Percentiles rank a stretch among this genome's conserved stretches.
Evolutionary conservation across 2,329 filamentous ascomycete species (phyloP).

Genomic region (Verticillium longisporum): DNA sequence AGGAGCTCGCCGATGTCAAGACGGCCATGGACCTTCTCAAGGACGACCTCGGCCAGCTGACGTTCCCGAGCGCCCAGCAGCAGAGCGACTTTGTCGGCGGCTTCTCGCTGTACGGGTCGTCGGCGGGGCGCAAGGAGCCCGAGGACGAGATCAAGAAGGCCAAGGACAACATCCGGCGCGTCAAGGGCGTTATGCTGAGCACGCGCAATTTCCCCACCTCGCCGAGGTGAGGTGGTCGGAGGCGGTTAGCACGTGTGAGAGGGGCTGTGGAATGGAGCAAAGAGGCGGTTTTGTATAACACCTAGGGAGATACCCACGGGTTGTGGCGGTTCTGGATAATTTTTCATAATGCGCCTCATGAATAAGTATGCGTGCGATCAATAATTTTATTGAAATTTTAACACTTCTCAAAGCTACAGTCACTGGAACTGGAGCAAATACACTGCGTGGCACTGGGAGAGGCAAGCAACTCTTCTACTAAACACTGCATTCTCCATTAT

Average conservation of each 20-base stretch:
- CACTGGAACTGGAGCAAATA: too few species aligned
- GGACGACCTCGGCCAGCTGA: constrained; percentile 58
- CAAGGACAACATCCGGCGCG: constrained; percentile 67
- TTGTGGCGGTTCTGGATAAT: not conserved
- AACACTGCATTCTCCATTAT: too few species aligned
- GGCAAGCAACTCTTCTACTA: too few species aligned
- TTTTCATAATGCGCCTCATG: not conserved
- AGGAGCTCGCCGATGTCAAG: constrained; percentile 44
- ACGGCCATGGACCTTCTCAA: constrained; percentile 52
- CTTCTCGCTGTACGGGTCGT: constrained; percentile 32
- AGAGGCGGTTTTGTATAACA: not conserved
- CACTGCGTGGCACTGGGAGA: too few species aligned
- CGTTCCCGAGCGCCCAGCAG: constrained; percentile 35
- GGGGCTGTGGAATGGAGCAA: not conserved
- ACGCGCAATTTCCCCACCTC: constrained; percentile 63
- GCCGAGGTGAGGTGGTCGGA: constrained; percentile 19
- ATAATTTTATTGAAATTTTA: not conserved
- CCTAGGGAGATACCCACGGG: not conserved
- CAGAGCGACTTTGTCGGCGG: constrained; percentile 27
- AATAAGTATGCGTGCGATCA: too few species aligned
- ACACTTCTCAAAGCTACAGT: too few species aligned
- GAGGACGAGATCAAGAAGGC: constrained; percentile 67
- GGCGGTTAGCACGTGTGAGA: too few species aligned
- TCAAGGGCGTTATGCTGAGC: constrained; percentile 73
- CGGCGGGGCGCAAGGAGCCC: constrained; percentile 40